These are phyloP conservation scores for Aschersonia sp. DNA, from an alignment of 2,329 filamentous ascomycete species.

Conservation along the genomic window DNA sequence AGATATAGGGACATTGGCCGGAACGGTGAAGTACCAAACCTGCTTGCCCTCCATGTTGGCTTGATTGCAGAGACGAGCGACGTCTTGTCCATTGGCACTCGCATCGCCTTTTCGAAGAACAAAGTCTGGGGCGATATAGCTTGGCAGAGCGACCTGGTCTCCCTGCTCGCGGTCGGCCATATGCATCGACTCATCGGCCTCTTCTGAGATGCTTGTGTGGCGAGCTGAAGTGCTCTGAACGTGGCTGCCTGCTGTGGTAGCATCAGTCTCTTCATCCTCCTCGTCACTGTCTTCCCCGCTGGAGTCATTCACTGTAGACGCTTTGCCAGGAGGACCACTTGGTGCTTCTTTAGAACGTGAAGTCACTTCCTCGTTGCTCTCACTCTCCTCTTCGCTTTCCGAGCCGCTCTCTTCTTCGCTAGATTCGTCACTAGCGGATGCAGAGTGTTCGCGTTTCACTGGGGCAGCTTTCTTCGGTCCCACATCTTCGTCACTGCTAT, in stretches of 20 bases:
- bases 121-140: constrained; percentile 36
- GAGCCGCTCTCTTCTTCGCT: constrained; percentile 15
- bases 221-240: constrained; percentile 2
- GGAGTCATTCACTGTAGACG: constrained; percentile 8
- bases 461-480: constrained; percentile 5
- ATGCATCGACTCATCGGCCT: constrained; percentile 24
- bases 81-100: constrained; percentile 25
- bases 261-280: constrained; percentile 5
- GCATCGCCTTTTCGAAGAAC: constrained; percentile 32
- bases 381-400: background rate
- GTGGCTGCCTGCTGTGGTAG: background rate
- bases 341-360: no score
- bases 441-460: background rate
- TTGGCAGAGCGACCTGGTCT: constrained; percentile 24
- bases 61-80: constrained; percentile 40
- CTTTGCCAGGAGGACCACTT: constrained; percentile 7
- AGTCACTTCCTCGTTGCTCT: background rate
- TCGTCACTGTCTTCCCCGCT: constrained; percentile 11
- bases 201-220: constrained; percentile 12
- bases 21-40: constrained; percentile 69
- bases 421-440: background rate
- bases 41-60: constrained; percentile 54
- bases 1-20: constrained; percentile 53
- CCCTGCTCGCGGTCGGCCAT: constrained; percentile 16
- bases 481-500: constrained; percentile 6